These are phyloP conservation scores for Gnetum montanum DNA, from an alignment of 75 land plant species.

Conservation along the genomic window DNA sequence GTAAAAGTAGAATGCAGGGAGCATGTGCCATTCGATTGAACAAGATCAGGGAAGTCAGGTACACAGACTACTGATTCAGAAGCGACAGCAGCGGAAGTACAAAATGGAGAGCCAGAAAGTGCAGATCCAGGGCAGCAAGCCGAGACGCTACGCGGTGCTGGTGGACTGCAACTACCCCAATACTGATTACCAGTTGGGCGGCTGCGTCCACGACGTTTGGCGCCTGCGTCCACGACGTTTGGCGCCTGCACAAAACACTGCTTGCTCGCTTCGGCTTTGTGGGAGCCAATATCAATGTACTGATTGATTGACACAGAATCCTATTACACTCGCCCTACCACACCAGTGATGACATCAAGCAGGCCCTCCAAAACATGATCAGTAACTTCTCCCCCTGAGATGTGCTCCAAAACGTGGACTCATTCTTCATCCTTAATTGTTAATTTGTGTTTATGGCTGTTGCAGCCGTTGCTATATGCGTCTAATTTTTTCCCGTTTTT, in stretches of 20 bases:
- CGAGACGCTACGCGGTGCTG: conserved; percentile 43
- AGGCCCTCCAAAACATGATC: conserved; percentile 32
- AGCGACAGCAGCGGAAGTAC: too few species aligned
- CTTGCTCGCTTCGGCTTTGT: conserved; percentile 44
- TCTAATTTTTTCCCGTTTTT: too few species aligned
- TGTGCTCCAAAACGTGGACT: too few species aligned
- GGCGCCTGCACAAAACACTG: conserved; percentile 35
- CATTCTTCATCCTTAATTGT: too few species aligned
- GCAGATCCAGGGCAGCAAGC: too few species aligned
- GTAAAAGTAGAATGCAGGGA: too few species aligned
- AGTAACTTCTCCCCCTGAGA: conserved; percentile 40
- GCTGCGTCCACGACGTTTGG: conserved; percentile 71
- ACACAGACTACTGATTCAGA: too few species aligned
- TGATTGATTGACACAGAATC: conserved; percentile 49
- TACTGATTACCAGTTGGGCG: conserved; percentile 49
- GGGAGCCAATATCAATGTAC: conserved; percentile 24
- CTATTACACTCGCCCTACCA: conserved; percentile 29
- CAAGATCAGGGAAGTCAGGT: too few species aligned
- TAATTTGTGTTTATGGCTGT: too few species aligned
- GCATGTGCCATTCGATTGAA: too few species aligned
- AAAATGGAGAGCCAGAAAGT: too few species aligned
- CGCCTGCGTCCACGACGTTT: conserved; percentile 67
- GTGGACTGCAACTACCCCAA: conserved; percentile 76
- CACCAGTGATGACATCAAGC: conserved; percentile 57
- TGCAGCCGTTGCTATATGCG: too few species aligned